Evolutionary conservation across 2,329 filamentous ascomycete genomes (phyloP).

Genomic region (Sclerotinia glacialis): DNA sequence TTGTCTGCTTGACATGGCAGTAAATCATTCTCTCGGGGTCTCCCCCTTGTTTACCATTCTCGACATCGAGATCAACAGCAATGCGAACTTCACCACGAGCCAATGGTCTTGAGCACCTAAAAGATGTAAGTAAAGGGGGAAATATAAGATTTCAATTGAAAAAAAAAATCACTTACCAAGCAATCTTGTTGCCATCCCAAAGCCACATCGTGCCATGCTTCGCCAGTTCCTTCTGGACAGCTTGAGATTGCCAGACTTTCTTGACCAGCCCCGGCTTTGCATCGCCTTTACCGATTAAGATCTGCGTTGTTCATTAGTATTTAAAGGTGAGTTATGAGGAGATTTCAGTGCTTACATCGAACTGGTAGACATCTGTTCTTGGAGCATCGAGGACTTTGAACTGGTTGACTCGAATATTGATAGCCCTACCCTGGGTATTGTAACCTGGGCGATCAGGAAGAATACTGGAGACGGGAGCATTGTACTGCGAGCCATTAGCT

Average conservation of each 20-base stretch:
- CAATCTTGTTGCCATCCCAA: constrained; percentile 80
- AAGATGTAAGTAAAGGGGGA: constrained; percentile 32
- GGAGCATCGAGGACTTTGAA: constrained; percentile 65
- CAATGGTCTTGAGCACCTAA: constrained; percentile 41
- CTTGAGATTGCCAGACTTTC: constrained; percentile 70
- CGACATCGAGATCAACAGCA: constrained; percentile 69
- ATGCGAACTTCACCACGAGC: constrained; percentile 49
- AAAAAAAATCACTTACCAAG: constrained; percentile 60
- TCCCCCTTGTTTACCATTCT: constrained; percentile 43
- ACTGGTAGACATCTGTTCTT: constrained; percentile 68
- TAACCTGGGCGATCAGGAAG: constrained; percentile 51
- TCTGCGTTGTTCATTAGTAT: constrained; percentile 44
- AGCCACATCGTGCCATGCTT: constrained; percentile 56
- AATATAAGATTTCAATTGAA: neutral
- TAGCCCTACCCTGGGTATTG: constrained; percentile 56
- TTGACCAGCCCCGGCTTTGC: constrained; percentile 65
- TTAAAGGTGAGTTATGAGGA: constrained; percentile 5
- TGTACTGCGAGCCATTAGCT: constrained; percentile 28
- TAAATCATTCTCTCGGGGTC: constrained; percentile 46
- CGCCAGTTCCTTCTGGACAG: constrained; percentile 55
- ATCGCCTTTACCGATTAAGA: constrained; percentile 60
- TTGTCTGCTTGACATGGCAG: constrained; percentile 63
- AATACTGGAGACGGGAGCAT: constrained; percentile 22
- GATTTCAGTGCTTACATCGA: constrained; percentile 63
- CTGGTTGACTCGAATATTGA: constrained; percentile 65